Evolutionary conservation across 2,329 filamentous ascomycete species (phyloP), one percentile per base, ranked within the genome.

Genomic region (Neofusicoccum kwambonambiense): DNA sequence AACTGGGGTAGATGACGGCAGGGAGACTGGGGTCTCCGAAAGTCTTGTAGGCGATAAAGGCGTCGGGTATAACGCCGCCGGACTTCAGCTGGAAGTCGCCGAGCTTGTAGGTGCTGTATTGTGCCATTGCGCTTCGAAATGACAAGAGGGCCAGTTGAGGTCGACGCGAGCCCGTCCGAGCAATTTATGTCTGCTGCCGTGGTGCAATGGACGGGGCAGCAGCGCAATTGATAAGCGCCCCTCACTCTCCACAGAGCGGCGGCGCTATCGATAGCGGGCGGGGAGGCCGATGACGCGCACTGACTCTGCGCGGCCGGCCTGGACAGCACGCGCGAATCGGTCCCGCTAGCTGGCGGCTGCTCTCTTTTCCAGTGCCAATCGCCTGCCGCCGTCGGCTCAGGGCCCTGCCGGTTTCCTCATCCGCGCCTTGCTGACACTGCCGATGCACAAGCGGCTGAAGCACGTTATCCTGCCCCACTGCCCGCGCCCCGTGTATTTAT

Each of bases 41-140:
- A 0, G 90, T 91, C 76, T 90, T 92, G 81, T 91, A 94, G 15
- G 90, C 89, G 62, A 94, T 86, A 71, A 86, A 84, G 1, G 91
- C 90, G 69, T 85, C 75, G 1, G 84, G 81, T 17, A 93, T 82
- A 5, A 78, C 81, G n/a, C 80, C 81, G 44, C 89, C 89, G 31
- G 83, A 87, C 71, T 89, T 85, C 2, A 93, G 84, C 67, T 83
- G 78, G 79, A 89, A 90, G 75, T 90, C 83, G 17, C 89, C 89
- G 0, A 91, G 81, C 27, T 82, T 75, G 73, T 84, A 90, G 1
- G 77, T 85, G 62, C 86, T 73, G 67, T 79, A 83, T 44, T 82
- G 42, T 7, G 42, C 17, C 57, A 61, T 61, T 22, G 4, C 50
- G 31, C 19, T 5, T 39, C 4, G 15, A 9, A 19, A 17, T 8